Evolutionary conservation across 305 asterid species (phyloP), one percentile per base, ranked within the genome.

Genomic region (Fraxinus albicans): DNA sequence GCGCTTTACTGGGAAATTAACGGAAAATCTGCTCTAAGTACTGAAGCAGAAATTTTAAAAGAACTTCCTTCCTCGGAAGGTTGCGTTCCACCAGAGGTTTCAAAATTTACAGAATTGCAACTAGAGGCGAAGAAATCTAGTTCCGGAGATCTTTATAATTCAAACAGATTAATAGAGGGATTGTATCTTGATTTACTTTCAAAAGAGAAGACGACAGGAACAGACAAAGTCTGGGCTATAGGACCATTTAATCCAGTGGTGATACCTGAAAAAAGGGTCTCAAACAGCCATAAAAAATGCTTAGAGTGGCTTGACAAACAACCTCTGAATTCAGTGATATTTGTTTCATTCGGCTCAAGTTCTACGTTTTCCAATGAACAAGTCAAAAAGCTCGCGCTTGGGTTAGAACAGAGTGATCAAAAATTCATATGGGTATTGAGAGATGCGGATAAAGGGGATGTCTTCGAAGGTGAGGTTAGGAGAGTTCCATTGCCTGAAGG

Each of bases 171-270:
- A 2, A 67, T 86, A 6, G 91, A 88, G 31, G 79, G 72, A n/a
- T 47, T 75, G 0, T 86, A 35, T 81, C 83, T 60, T 60, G 70
- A 60, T 60, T 60, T 60, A n/a, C 70, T 60, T 21, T 13, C 29
- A n/a, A 60, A 19, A 23, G 80, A 75, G 27, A 9, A 38, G 7
- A n/a, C 73, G 8, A 65, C 73, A 8, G 73, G 83, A 1, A 70
- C 53, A 0, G 87, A 83, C 15, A 86, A 84, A 77, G 50, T 83
- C 0, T 94, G 92, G 91, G 97, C 91, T 0, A 1, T 90, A 7
- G 98, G 98, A 6, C 98, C 97, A 0, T 86, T 94, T 50, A 89
- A 89, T 83, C 91, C 88, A 0, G 74, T 88, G 4, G 17, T 78
- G 19, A n/a, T 75, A 29, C 86, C 88, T 7, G 47, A 78, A 31